Base-by-base conservation (phyloP, 2,329 filamentous ascomycete species). In the Pyricularia pennisetigena region DNA sequence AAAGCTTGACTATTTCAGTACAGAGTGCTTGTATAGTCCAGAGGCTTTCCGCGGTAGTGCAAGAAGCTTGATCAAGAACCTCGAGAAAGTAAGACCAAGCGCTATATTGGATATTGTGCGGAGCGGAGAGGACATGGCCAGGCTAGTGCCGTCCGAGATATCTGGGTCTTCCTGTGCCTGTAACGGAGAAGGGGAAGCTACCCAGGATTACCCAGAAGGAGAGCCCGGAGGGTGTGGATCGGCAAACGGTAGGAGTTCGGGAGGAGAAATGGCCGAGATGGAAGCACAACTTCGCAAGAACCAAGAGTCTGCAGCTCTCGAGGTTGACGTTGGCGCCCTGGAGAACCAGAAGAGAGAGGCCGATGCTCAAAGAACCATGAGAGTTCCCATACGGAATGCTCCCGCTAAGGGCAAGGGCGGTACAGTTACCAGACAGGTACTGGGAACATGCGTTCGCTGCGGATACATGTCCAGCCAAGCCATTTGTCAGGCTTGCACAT, bases 11-110 rank as follows among this genome's bases (percentile, higher is more conserved):
- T 99, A 99, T 79, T 99, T 99, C 79, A 97, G 90, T 74, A 99
- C 95, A 0, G 95, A 99, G 79, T 99, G 95, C 82, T 93, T 99
- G 70, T 99, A 99, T 82, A 97, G 93, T 68, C 95, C 95, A 0
- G 95, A 99, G 79, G 95, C 95, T 2, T 99, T 99, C 76, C 86
- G 95, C 69, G 95, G 95, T 3, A 97, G 92, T 72, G 95, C 95
- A 2, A 86, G 95, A 71, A 92, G 90, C 29, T 80, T 99, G 69
- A 97, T 99, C 78, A 99, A 99, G 81, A 97, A 94, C 73, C 82
- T 99, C 35, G 95, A 99, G 79, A 91, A 91, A 73, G 92, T 99
- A 8, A 86, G 95, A 2, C 94, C 95, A 1, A 97, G 94, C 74
- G 94, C 94, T 3, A 98, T 99, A 67, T 77, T 99, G 68, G 95